Percentiles rank a stretch among this genome's conserved stretches.
Evolutionary conservation across 768 basidiomycete species (phyloP).

Genomic region (Suillus bovinus): DNA sequence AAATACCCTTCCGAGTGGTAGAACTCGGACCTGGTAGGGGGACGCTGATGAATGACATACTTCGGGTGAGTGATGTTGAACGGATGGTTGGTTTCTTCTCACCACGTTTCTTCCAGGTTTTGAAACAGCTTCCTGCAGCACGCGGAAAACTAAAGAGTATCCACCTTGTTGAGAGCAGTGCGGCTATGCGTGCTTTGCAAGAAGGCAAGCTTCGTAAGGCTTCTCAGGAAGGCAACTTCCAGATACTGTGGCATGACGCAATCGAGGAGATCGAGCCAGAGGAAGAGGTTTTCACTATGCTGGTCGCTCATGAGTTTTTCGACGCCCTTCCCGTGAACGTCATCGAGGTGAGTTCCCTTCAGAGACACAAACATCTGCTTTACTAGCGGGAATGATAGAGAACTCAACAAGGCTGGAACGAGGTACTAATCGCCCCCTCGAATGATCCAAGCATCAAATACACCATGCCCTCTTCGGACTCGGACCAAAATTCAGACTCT

Average conservation of each 20-base stretch:
- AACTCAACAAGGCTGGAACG: constrained; percentile 80
- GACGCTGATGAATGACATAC: constrained; percentile 86
- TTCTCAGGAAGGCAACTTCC: constrained; percentile 32
- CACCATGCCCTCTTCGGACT: constrained; percentile 23
- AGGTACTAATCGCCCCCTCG: constrained; percentile 66
- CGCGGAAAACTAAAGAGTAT: constrained; percentile 45
- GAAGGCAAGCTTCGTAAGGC: constrained; percentile 44
- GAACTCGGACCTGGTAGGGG: constrained; percentile 96
- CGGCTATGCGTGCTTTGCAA: constrained; percentile 65
- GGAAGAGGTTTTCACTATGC: constrained; percentile 66
- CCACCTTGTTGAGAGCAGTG: constrained; percentile 82
- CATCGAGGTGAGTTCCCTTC: constrained; percentile 61
- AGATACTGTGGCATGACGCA: constrained; percentile 70
- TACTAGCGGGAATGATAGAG: constrained; percentile 45
- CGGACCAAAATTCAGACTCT: constrained; percentile 14
- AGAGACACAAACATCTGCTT: background rate
- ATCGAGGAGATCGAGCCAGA: constrained; percentile 63
- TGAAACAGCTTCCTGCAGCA: constrained; percentile 46
- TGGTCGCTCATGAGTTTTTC: constrained; percentile 97
- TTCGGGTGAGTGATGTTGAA: constrained; percentile 60
- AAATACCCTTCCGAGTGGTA: constrained; percentile 62
- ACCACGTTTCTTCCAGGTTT: constrained; percentile 39
- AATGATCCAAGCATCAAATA: constrained; percentile 40
- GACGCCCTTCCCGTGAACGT: constrained; percentile 94
- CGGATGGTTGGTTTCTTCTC: background rate